Conservation (phyloP, 1,284 basidiomycete genomes). For the Mycena sp. region DNA sequence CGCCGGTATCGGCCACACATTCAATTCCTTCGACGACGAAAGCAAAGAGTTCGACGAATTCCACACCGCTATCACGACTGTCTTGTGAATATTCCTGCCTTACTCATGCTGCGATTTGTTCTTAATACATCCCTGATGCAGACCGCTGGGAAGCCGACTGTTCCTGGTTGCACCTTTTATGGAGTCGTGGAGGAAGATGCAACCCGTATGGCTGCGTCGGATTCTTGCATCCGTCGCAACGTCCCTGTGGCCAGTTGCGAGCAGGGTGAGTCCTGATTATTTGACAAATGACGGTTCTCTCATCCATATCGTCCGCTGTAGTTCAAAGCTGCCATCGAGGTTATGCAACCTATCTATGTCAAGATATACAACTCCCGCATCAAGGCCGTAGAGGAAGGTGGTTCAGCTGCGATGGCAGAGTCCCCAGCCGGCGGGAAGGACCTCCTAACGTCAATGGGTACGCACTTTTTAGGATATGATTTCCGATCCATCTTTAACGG, state of each 20-base stretch:
- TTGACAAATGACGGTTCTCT: neutral
- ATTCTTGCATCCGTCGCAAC: slow-evolving; percentile 21
- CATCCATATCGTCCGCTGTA: slow-evolving; percentile 1
- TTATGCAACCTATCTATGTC: slow-evolving; percentile 33
- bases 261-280: slow-evolving; percentile 22
- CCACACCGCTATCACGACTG: slow-evolving; percentile 7
- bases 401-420: slow-evolving; percentile 28
- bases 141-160: slow-evolving; percentile 33
- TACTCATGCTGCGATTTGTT: neutral
- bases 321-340: slow-evolving; percentile 34
- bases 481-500: neutral
- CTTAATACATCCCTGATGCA: neutral
- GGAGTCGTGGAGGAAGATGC: slow-evolving; percentile 34
- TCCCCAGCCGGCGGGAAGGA: slow-evolving; percentile 35
- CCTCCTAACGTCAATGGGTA: slow-evolving; percentile 33
- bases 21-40: slow-evolving; percentile 45
- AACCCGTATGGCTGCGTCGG: slow-evolving; percentile 34
- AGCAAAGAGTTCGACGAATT: slow-evolving; percentile 38
- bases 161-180: slow-evolving; percentile 39
- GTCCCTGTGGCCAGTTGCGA: slow-evolving; percentile 33
- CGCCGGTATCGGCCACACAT: slow-evolving; percentile 50
- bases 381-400: slow-evolving; percentile 26
- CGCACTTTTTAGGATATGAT: slow-evolving; percentile 1
- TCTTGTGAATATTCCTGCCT: neutral
- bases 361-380: neutral